Conservation (phyloP, 208 protist species). For the Acanthamoeba castellanii region DNA sequence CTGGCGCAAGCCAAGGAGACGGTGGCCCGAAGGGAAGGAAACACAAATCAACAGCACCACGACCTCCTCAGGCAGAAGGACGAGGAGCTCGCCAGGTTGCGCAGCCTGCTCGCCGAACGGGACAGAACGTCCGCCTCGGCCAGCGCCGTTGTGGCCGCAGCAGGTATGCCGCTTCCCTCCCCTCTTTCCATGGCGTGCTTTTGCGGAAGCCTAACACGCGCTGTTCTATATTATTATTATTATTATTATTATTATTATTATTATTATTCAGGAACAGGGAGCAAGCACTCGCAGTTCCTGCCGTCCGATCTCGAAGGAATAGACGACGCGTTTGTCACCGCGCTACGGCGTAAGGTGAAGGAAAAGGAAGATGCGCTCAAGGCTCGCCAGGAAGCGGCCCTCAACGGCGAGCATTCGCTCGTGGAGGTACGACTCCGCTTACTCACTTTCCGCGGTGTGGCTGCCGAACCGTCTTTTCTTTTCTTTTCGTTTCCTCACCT, state of each 20-base stretch:
- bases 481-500: background rate
- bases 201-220: background rate
- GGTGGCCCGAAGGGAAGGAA: background rate
- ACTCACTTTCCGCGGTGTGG: background rate
- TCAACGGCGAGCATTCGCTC: background rate
- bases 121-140: background rate
- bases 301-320: background rate
- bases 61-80: conserved; percentile 40
- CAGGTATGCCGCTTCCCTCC: background rate
- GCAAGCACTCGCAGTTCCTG: background rate
- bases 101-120: conserved; percentile 2
- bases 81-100: conserved; percentile 23
- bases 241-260: background rate
- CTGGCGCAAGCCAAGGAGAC: conserved; percentile 33
- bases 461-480: too few relatives aligned
- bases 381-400: background rate
- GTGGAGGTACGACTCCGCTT: background rate
- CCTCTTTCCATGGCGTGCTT: background rate
- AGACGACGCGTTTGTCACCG: background rate
- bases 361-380: conserved; percentile 24
- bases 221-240: background rate
- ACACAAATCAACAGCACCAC: background rate
- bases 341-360: background rate
- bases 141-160: background rate
- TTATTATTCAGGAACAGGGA: too few relatives aligned